These are phyloP conservation scores for Canavalia ensiformis DNA, from an alignment of 306 rosid genomes.

Conservation along the genomic window DNA sequence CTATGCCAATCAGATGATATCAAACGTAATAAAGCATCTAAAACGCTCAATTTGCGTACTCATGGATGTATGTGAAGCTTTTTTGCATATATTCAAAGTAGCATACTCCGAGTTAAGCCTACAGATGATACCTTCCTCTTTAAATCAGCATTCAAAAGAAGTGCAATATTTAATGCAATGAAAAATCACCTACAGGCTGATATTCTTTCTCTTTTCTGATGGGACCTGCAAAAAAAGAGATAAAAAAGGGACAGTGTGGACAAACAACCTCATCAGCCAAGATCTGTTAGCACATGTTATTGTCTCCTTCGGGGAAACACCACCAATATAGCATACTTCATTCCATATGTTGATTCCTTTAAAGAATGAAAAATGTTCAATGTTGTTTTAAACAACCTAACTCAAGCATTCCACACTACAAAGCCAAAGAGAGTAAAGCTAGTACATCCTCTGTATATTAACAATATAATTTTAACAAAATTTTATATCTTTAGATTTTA, in stretches of 20 bases:
- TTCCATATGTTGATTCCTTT: background rate
- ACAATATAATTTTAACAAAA: no score
- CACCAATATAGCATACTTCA: background rate
- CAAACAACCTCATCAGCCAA: slow-evolving; percentile 38
- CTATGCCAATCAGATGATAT: background rate
- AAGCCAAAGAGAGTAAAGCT: background rate
- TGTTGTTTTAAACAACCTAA: background rate
- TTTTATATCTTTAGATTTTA: no score
- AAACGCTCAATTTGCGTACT: background rate
- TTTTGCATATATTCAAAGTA: slow-evolving; percentile 3
- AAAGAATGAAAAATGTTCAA: background rate
- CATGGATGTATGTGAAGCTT: slow-evolving; percentile 18
- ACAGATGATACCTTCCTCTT: slow-evolving; percentile 22
- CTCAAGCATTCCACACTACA: background rate
- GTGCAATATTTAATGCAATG: slow-evolving; percentile 19
- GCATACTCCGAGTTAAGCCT: slow-evolving; percentile 9
- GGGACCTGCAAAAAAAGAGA: slow-evolving; percentile 30
- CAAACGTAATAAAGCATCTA: background rate
- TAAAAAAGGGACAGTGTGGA: background rate
- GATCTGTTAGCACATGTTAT: background rate
- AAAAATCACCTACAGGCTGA: slow-evolving; percentile 3
- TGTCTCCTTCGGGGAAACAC: slow-evolving; percentile 29
- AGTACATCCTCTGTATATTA: background rate
- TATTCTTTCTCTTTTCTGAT: slow-evolving; percentile 3
- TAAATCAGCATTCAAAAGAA: slow-evolving; percentile 37